Evolutionary conservation across 2,329 filamentous ascomycete species (phyloP), one percentile per base, ranked within the genome.

Genomic region (Aspergillus sojae): DNA sequence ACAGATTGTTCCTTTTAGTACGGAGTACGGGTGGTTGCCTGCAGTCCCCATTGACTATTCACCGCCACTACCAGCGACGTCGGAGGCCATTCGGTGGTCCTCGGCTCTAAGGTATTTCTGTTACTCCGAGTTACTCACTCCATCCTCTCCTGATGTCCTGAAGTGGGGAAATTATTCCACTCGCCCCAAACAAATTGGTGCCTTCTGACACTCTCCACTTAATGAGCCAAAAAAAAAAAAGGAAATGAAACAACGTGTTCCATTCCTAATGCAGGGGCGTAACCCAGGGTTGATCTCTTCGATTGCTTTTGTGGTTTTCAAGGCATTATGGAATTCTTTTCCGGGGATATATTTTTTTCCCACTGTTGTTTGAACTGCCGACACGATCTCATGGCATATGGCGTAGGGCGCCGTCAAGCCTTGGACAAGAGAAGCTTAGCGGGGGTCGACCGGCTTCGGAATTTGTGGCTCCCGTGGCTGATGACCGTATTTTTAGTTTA

Each of bases 351-450:
- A 1, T 26, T 0, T 30, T 26, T 2, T 57, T 34, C 53, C 21
- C 21, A 55, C 21, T 16, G 30, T 55, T 46, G n/a, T 7, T 46
- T 23, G 43, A 23, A 19, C 7, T 10, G 26, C 10, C 2, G 46
- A 32, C 30, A 5, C 34, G 23, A 45, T 46, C 30, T 52, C 46
- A 26, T 52, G 23, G n/a, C 58, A 16, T 52, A 59, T 59, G 68
- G 68, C 62, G 62, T 70, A 71, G 58, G 69, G 68, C 71, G 61
- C 53, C 32, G 63, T 68, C 69, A 73, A 73, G 69, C 71, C 65
- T 73, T 66, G 16, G 63, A 67, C 64, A 65, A 65, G 62, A 61
- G 67, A 69, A 70, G 67, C 71, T 73, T 73, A 67, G 70, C 62
- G 32, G 6, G 61, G 61, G 28, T 62, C 48, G 43, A 30, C 53